Percentiles rank a stretch among this genome's conserved stretches.
Evolutionary conservation across 371 early-diverging fungal species (phyloP).

Genomic region (Mucor racemosus): DNA sequence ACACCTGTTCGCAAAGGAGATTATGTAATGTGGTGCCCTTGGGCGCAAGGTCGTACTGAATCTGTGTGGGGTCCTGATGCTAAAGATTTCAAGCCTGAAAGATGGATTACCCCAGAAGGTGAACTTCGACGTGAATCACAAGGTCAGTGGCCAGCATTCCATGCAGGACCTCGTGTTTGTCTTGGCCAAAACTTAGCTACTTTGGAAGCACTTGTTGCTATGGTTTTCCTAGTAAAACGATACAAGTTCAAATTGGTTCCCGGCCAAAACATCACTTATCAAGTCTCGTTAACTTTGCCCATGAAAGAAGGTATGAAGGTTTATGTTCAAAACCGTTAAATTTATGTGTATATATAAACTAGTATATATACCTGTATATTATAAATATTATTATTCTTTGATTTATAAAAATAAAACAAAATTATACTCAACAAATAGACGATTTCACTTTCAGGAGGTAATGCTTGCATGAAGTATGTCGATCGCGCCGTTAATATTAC

Average conservation of each 20-base stretch:
- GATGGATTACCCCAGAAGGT: conserved; percentile 56
- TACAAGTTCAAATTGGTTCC: conserved; percentile 48
- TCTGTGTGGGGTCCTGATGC: conserved; percentile 67
- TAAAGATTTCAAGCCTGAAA: conserved; percentile 62
- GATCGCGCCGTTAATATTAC: too few relatives aligned
- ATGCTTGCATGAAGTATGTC: too few relatives aligned
- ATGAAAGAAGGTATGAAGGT: conserved; percentile 55
- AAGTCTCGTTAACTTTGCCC: conserved; percentile 48
- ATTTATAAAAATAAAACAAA: too few relatives aligned
- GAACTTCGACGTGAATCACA: conserved; percentile 41
- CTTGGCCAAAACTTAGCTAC: conserved; percentile 59
- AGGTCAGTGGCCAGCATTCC: conserved; percentile 60
- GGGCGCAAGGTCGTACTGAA: conserved; percentile 58
- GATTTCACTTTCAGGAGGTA: too few relatives aligned
- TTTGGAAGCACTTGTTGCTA: conserved; percentile 48
- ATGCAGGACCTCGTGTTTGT: conserved; percentile 75
- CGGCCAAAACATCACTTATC: conserved; percentile 41
- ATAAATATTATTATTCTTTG: too few relatives aligned
- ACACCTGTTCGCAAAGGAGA: conserved; percentile 61
- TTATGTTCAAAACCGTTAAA: conserved; percentile 29
- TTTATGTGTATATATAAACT: too few relatives aligned
- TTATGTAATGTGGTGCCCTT: conserved; percentile 56
- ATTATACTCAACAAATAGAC: too few relatives aligned
- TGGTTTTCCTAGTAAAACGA: conserved; percentile 39
- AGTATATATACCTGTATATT: too few relatives aligned